These are phyloP conservation scores for Eucalyptus tenuipes DNA, from an alignment of 345 rosid species.

Conservation along the genomic window DNA sequence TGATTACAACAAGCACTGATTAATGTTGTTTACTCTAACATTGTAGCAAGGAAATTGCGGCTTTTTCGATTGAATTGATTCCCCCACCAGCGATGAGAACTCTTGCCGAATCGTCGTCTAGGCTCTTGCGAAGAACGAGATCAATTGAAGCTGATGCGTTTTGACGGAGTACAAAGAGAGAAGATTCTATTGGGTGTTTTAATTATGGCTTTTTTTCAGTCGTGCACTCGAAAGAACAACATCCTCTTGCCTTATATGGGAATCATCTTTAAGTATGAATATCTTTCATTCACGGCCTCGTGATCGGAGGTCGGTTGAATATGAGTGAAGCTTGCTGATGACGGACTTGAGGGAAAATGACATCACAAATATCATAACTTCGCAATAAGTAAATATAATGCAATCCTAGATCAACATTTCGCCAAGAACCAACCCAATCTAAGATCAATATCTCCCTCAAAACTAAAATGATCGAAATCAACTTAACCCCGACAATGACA, in stretches of 20 bases:
- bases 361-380: no score
- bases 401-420: rapidly evolving
- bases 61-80: no score
- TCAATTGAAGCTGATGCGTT: not conserved
- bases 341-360: no score
- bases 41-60: not conserved
- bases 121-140: not conserved
- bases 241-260: not conserved
- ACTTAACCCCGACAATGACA: no score
- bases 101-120: not conserved
- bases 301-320: not conserved
- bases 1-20: not conserved
- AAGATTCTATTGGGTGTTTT: not conserved
- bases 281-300: not conserved
- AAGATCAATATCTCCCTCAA: not conserved
- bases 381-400: rapidly evolving
- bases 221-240: not conserved
- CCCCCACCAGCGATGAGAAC: not conserved
- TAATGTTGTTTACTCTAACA: no score
- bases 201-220: not conserved
- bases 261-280: not conserved
- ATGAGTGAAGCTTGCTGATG: not conserved
- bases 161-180: not conserved
- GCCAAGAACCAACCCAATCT: not conserved
- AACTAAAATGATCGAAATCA: rapidly evolving